Conservation (phyloP, 805 yeast genomes). For the Saccharomycopsis oosterbeekiorum region DNA sequence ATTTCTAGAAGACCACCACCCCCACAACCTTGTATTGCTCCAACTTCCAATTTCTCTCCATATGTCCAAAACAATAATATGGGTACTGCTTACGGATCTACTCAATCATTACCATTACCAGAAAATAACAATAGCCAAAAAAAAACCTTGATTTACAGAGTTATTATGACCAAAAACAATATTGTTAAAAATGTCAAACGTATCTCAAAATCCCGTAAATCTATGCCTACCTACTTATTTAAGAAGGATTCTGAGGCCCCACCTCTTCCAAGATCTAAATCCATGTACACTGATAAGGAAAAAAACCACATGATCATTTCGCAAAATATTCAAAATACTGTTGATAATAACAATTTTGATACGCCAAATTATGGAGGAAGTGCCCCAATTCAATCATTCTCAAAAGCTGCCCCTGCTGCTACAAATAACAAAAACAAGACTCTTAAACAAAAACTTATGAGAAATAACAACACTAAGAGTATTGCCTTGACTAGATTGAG, state of each 20-base stretch:
- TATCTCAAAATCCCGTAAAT: slow-evolving; percentile 7
- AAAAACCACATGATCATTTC: slow-evolving; percentile 9
- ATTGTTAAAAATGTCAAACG: slow-evolving; percentile 15
- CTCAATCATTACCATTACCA: not conserved
- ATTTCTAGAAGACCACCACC: not conserved
- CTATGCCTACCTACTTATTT: not conserved
- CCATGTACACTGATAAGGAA: slow-evolving; percentile 7
- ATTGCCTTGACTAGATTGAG: slow-evolving; percentile 16
- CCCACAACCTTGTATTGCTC: not conserved
- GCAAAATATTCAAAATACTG: slow-evolving; percentile 4
- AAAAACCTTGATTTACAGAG: slow-evolving; percentile 16
- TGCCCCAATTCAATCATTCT: not conserved
- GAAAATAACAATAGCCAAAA: not conserved
- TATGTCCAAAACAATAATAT: not conserved
- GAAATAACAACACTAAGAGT: slow-evolving; percentile 7
- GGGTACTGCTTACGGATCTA: not conserved
- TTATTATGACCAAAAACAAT: slow-evolving; percentile 13
- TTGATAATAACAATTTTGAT: not conserved
- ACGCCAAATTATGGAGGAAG: not conserved
- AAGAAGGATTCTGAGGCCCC: not conserved
- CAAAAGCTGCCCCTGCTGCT: not conserved
- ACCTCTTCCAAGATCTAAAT: not conserved
- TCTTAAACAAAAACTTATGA: slow-evolving; percentile 3
- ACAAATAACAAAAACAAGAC: not conserved
- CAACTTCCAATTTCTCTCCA: not conserved